Conservation (phyloP, 768 basidiomycete species). For the Rhizopogon roseolus region DNA sequence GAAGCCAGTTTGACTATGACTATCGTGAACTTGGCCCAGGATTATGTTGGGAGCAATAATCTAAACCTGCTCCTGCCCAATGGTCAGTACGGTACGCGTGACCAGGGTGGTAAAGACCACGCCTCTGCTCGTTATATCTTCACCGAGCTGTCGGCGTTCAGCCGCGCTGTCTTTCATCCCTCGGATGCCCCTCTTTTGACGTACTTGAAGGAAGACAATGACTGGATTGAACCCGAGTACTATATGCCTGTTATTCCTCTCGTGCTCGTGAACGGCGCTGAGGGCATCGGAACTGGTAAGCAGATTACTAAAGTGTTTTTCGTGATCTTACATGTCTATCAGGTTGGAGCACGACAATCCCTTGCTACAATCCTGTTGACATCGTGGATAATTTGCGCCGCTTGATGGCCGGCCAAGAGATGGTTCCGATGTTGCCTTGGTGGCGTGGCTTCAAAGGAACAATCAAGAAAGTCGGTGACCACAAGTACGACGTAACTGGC, state of each 20-base stretch:
- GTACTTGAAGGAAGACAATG: constrained; percentile 82
- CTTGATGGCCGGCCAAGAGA: constrained; percentile 80
- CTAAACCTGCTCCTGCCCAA: constrained; percentile 81
- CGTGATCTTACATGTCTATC: background rate
- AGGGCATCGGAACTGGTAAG: constrained; percentile 95
- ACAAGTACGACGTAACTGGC: constrained; percentile 84
- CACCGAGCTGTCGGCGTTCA: constrained; percentile 72
- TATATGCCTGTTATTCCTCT: constrained; percentile 90
- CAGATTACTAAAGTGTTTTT: background rate
- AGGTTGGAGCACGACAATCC: constrained; percentile 96
- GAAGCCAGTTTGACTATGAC: constrained; percentile 84
- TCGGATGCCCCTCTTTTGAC: constrained; percentile 84
- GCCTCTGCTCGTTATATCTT: constrained; percentile 96
- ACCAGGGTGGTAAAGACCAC: constrained; percentile 91
- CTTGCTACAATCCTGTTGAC: constrained; percentile 88
- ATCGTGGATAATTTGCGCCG: constrained; percentile 85
- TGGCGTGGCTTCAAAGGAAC: constrained; percentile 93
- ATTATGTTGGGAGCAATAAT: constrained; percentile 95
- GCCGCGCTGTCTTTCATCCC: constrained; percentile 74
- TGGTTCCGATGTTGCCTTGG: constrained; percentile 90
- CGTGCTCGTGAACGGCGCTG: constrained; percentile 88
- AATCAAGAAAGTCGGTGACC: constrained; percentile 74
- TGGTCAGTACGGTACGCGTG: constrained; percentile 96
- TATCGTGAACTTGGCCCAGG: constrained; percentile 91
- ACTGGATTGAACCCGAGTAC: constrained; percentile 86